Base-by-base conservation (phyloP, 2,329 filamentous ascomycete species). In the Ascochyta rabiei region DNA sequence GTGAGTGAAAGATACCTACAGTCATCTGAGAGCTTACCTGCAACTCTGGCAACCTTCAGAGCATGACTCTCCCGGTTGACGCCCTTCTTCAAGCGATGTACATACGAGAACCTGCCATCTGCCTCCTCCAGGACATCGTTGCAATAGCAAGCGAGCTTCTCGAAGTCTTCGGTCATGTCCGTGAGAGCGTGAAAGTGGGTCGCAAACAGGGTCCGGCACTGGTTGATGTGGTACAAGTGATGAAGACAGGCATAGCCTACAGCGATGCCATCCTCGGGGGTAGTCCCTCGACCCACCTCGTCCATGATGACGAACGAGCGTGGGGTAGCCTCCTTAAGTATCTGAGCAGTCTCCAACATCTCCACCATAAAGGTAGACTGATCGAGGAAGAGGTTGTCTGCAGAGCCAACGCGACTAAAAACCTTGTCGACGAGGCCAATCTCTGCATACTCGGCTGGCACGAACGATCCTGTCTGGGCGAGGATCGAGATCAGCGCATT, bases 301-400 rank as follows among this genome's bases (percentile, higher is more conserved):
- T 99, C 95, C 93, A 99, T 98, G 74, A 99, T 93, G 57, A 82
- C 93, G 67, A 99, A 96, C 0, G 89, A 95, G 21, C 88, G 84
- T 1, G 86, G 78, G 0, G 93, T 98, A 0, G 95, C 93, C 62
- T 90, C 83, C 57, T 89, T 90, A 47, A 99, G 82, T 48, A 99
- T 99, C 23, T 89, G 84, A 1, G 93, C 93, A 18, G 95, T 96
- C 77, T 99, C 95, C 2, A 97, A 83, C 95, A 99, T 99, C 78
- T 99, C 95, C 1, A 98, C 91, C 95, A 99, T 98, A 76, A 99
- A 99, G 0, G 96, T 99, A 48, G 91, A 96, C 75, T 98, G 93
- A 77, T 96, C 90, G 45, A 87, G 86, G 78, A 90, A 97, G n/a
- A 99, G 81, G 72, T 96, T 93, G 74, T 99, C 96, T 1, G 93